Percentiles rank a stretch among this genome's conserved stretches.
phyloP scores from a whole-genome alignment of 2,329 filamentous ascomycete genomes.

The Apiospora marii region DNA sequence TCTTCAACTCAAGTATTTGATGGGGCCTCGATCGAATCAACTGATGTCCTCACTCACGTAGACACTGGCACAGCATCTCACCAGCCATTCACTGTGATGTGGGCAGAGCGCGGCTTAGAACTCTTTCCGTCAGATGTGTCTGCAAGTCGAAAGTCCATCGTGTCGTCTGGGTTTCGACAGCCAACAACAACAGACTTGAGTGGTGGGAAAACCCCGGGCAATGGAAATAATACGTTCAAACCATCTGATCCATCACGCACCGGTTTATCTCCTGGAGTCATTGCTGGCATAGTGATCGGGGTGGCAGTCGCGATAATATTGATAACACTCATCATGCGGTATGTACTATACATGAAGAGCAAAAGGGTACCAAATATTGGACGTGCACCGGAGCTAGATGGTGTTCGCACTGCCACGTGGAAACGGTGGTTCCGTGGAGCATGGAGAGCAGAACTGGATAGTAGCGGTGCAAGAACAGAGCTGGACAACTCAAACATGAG shows the following conservation, averaged over 20 bases:
- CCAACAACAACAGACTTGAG: background rate
- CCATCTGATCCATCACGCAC: too few relatives aligned
- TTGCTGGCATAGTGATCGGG: background rate
- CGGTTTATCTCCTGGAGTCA: background rate
- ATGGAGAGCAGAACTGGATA: background rate
- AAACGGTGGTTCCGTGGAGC: background rate
- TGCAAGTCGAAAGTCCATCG: background rate
- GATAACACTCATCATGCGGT: background rate
- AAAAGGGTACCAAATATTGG: background rate
- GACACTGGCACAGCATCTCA: background rate
- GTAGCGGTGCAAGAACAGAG: background rate
- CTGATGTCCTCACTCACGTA: background rate
- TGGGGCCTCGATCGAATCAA: fast-evolving
- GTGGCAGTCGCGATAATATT: background rate
- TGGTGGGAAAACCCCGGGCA: too few relatives aligned
- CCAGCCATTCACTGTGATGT: background rate
- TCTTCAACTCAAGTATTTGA: background rate
- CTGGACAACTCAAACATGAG: background rate
- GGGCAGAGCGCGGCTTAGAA: fast-evolving
- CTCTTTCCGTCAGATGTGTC: background rate
- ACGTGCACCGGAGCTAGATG: background rate
- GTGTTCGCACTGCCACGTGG: background rate
- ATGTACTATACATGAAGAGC: background rate
- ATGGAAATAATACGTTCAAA: too few relatives aligned
- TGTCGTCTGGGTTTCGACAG: background rate